Evolutionary conservation across 108 stramenopile species (phyloP).

Genomic region (Nitzschia palea): DNA sequence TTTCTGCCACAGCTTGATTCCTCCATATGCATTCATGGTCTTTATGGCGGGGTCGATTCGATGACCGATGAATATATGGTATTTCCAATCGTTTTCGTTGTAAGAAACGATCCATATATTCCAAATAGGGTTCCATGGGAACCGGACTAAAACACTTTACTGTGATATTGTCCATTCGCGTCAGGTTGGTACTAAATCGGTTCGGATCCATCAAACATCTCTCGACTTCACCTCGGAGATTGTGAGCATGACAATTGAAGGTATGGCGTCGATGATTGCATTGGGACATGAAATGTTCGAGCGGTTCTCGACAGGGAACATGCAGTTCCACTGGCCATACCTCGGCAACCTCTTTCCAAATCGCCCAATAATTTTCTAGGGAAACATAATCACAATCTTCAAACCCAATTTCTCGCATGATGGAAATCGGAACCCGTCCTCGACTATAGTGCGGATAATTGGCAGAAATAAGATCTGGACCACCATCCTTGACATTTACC

Average conservation of each 20-base stretch:
- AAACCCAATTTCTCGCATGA: slow-evolving; percentile 37
- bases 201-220: not conserved
- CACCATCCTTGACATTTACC: not conserved
- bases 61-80: not conserved
- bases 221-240: not conserved
- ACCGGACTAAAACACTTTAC: slow-evolving; percentile 2
- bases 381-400: slow-evolving; percentile 49
- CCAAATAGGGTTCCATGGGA: not conserved
- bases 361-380: slow-evolving; percentile 8
- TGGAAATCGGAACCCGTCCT: slow-evolving; percentile 10
- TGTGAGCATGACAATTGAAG: slow-evolving; percentile 19
- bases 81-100: not conserved
- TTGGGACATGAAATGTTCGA: slow-evolving; percentile 40
- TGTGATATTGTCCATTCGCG: not conserved
- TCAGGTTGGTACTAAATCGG: not conserved
- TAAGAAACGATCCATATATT: not conserved
- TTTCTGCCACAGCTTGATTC: not conserved
- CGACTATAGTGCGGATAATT: not conserved
- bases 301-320: slow-evolving; percentile 46
- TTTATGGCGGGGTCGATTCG: not conserved
- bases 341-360: not conserved
- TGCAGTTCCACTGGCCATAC: slow-evolving; percentile 34
- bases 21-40: slow-evolving; percentile 5
- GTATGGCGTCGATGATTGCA: slow-evolving; percentile 26
- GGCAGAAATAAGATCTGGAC: not conserved